Conservation (phyloP, 1,139 yeast genomes). For the Candida tetrigidarum region DNA sequence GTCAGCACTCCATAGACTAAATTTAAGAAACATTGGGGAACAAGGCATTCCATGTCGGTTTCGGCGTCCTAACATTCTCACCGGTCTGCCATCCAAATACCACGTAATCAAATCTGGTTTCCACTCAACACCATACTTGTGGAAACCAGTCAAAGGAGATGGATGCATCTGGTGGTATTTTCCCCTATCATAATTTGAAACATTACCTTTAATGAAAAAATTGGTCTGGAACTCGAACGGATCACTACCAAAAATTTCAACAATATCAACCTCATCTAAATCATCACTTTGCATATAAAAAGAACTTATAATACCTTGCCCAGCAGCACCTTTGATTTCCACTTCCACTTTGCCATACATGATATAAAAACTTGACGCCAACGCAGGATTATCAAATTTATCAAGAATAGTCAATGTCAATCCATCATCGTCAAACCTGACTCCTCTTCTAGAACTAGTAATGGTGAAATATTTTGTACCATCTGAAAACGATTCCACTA, state of each 20-base stretch:
- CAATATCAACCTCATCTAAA: conserved; percentile 51
- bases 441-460: conserved; percentile 14
- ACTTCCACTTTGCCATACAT: conserved; percentile 48
- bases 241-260: conserved; percentile 48
- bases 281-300: conserved; percentile 52
- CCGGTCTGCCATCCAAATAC: conserved; percentile 33
- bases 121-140: conserved; percentile 44
- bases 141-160: conserved; percentile 27
- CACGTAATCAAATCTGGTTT: conserved; percentile 36
- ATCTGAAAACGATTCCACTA: conserved; percentile 20
- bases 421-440: conserved; percentile 18
- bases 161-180: conserved; percentile 30
- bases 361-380: conserved; percentile 40
- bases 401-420: conserved; percentile 25
- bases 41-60: conserved; percentile 38
- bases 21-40: conserved; percentile 42
- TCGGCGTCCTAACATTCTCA: conserved; percentile 26
- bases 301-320: conserved; percentile 48
- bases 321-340: conserved; percentile 40
- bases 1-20: conserved; percentile 49
- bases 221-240: conserved; percentile 41
- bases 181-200: conserved; percentile 46
- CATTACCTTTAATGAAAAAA: conserved; percentile 50
- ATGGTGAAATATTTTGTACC: conserved; percentile 18
- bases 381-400: conserved; percentile 43